Percentiles rank a stretch among this genome's conserved stretches.
phyloP scores from a whole-genome alignment of 2,329 filamentous ascomycete genomes.

The Exophiala calicioides region DNA sequence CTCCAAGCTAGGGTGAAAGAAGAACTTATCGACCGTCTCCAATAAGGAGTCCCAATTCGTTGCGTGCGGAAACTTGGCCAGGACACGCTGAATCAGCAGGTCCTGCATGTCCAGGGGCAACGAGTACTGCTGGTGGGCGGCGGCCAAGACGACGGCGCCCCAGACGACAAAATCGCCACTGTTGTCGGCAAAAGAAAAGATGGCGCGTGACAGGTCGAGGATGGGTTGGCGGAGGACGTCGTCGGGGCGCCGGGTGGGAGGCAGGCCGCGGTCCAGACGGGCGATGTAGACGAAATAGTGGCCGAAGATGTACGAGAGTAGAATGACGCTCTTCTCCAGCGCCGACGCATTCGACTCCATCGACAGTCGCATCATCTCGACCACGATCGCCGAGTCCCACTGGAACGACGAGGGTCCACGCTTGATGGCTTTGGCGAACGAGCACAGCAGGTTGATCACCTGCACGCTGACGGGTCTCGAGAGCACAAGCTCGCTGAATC shows the following conservation, averaged over 20 bases:
- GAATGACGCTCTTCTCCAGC: conserved; percentile 3
- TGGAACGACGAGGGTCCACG: conserved; percentile 4
- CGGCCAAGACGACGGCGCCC: conserved; percentile 6
- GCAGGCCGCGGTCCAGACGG: neutral
- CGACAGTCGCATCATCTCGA: conserved; percentile 13
- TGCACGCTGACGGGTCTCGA: conserved; percentile 4
- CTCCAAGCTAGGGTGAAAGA: conserved; percentile 7
- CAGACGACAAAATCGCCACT: conserved; percentile 6
- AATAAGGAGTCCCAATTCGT: neutral
- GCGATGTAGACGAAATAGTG: conserved; percentile 1
- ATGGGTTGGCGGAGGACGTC: neutral
- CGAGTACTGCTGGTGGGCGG: neutral
- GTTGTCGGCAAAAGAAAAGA: neutral
- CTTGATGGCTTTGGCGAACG: neutral
- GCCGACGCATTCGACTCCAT: neutral
- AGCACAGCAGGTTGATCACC: conserved; percentile 16
- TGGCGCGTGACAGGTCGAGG: neutral
- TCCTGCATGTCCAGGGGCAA: neutral
- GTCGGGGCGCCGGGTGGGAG: neutral
- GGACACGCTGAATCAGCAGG: neutral
- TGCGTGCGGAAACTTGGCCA: neutral
- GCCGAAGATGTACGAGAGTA: conserved; percentile 4
- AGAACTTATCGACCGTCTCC: conserved; percentile 1
- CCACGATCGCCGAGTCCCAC: conserved; percentile 5
- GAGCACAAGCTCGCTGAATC: conserved; percentile 18